Evolutionary conservation across 192 early-diverging fungal species (phyloP), one percentile per base, ranked within the genome.

Genomic region (Backusella tuberculispora): DNA sequence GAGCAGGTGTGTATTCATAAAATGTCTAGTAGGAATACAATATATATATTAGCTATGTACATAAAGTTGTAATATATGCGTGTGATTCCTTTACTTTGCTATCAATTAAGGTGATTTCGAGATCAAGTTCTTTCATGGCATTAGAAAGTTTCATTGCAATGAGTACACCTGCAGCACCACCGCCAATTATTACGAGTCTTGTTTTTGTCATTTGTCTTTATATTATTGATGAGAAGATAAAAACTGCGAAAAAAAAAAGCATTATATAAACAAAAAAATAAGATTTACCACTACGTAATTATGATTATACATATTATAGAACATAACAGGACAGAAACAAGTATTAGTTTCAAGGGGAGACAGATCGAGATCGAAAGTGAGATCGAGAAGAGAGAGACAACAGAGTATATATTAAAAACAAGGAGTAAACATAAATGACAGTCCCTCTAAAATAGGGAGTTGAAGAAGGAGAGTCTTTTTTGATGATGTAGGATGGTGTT

Each of bases 1-100:
- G 44, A 3, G 63, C 21, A 47, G 73, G 73, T 9, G 73, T 74
- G n/a, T 74, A 74, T 53, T 74, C 73, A 24, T 38, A 74, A 38
- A 74, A 74, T 34, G 73, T 50, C 71, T 71, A 56, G 13, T 26
- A 5, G 17, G 19, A 56, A 53, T 0, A 19, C 6, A 47, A 47
- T 6, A 19, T 34, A 2, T 34, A 34, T 34, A 34, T 34, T 34
- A 34, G 29, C 2, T 34, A 34, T 34, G 2, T 34, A 34, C 29
- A 34, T 34, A 34, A 34, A 34, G 2, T 34, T 34, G 29, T 34
- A 34, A 34, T 2, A 34, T 34, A 2, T 34, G 2, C 2, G 29
- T 34, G 29, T 0, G 29, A 34, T 34, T 34, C 29, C 34, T 45
- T 24, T 73, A 73, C 73, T 29, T 74, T 74, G 64, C 46, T 37